Evolutionary conservation across 768 basidiomycete genomes (phyloP), one percentile per base, ranked within the genome.

Genomic region (Inosperma sp.): DNA sequence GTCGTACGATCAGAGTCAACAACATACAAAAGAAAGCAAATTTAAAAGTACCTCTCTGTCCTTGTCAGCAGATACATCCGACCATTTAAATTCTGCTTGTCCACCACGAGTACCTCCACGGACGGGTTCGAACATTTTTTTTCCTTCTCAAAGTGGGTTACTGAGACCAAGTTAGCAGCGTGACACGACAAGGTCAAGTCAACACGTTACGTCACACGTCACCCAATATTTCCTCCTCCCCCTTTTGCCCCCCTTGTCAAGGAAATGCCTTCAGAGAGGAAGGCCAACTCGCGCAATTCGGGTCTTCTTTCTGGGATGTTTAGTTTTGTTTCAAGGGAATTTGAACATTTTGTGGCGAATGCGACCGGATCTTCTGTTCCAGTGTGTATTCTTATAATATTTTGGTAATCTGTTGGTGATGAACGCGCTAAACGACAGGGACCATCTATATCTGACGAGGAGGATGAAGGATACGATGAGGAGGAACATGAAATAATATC

Each of bases 71-170:
- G 89, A 85, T 7, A 90, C 89, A 59, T 93, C 91, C 9, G 86
- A 64, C 90, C 90, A 93, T 67, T 91, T 91, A 76, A 93, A 93
- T 60, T 92, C 88, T 41, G 84, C 90, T 59, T 89, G 87, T 2
- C 90, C 90, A n/a, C 90, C 90, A 51, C 90, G 81, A 17, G 89
- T 93, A n/a, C 90, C 90, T 36, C 88, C 90, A 46, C 90, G 80
- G 31, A 88, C 80, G 8, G 89, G 89, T 65, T 91, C 88, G 58
- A 88, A 91, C 88, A 91, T 87, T 27, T 47, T 60, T n/a, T n/a
- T n/a, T n/a, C n/a, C n/a, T n/a, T n/a, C n/a, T n/a, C n/a, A n/a
- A n/a, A n/a, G n/a, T n/a, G n/a, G n/a, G n/a, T n/a, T 16, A 44
- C 41, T 16, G 23, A 42, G 6, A 29, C 16, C 45, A 39, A 23